phyloP scores from a whole-genome alignment of 2,329 filamentous ascomycete species.

The Fusarium annulatum region DNA sequence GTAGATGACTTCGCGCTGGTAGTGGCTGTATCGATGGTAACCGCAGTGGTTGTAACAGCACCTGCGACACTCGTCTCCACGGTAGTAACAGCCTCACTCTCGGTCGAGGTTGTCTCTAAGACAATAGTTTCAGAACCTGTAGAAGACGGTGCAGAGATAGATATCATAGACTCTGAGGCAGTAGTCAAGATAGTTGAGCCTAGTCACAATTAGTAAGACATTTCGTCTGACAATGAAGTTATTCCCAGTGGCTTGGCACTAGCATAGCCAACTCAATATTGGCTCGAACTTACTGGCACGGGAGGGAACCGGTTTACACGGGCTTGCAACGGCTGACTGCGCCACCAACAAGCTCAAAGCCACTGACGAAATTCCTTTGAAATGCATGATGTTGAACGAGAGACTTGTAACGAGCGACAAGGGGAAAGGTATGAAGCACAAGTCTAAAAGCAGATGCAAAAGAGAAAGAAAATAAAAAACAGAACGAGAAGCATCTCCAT shows the following conservation, averaged over 20 bases:
- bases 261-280: neutral
- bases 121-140: neutral
- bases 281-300: neutral
- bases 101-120: too few relatives aligned
- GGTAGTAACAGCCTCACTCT: neutral
- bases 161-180: neutral
- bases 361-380: rapidly evolving
- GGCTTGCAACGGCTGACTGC: neutral
- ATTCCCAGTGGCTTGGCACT: neutral
- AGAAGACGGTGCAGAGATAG: neutral
- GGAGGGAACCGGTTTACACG: neutral
- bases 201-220: neutral
- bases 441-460: neutral
- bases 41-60: neutral
- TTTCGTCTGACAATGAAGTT: neutral
- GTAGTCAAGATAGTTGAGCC: neutral
- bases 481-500: neutral
- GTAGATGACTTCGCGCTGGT: rapidly evolving
- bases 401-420: neutral
- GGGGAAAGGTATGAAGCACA: rapidly evolving
- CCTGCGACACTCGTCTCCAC: rapidly evolving
- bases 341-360: neutral
- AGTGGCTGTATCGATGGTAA: neutral
- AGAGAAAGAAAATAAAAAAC: neutral
- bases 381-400: neutral